These are phyloP conservation scores for Erythrobasidium hasegawianum DNA, from an alignment of 1,284 basidiomycete genomes.

Conservation along the genomic window DNA sequence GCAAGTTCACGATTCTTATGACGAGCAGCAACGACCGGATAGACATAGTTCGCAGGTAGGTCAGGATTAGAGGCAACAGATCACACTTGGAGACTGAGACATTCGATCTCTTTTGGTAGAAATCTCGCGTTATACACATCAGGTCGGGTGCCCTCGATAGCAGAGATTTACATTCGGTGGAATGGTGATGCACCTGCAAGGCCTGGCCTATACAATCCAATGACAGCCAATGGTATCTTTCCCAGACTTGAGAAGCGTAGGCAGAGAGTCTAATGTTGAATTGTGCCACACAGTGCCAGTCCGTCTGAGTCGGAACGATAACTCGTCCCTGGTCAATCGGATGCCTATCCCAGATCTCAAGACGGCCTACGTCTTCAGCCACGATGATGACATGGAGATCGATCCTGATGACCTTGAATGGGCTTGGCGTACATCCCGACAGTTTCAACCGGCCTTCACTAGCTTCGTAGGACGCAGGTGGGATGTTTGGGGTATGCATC, in stretches of 20 bases:
- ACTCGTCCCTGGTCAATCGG: not conserved
- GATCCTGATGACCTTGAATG: not conserved
- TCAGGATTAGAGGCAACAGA: no score
- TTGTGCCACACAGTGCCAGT: not conserved
- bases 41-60: not conserved
- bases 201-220: not conserved
- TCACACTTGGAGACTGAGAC: not conserved
- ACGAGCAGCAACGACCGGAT: not conserved
- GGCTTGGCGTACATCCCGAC: not conserved
- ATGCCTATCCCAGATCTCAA: not conserved
- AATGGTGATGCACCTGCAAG: not conserved
- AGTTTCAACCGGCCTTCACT: not conserved
- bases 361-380: not conserved
- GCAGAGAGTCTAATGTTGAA: no score
- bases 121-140: not conserved
- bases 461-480: not conserved
- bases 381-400: slow-evolving; percentile 2
- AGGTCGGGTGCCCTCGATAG: not conserved
- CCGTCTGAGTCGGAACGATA: not conserved
- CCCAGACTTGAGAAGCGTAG: no score
- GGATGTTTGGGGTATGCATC: not conserved
- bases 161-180: slow-evolving; percentile 5
- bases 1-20: not conserved
- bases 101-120: not conserved
- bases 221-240: not conserved